Evolutionary conservation across 1,139 yeast species (phyloP).

Genomic region (Lodderomyces margitis): DNA sequence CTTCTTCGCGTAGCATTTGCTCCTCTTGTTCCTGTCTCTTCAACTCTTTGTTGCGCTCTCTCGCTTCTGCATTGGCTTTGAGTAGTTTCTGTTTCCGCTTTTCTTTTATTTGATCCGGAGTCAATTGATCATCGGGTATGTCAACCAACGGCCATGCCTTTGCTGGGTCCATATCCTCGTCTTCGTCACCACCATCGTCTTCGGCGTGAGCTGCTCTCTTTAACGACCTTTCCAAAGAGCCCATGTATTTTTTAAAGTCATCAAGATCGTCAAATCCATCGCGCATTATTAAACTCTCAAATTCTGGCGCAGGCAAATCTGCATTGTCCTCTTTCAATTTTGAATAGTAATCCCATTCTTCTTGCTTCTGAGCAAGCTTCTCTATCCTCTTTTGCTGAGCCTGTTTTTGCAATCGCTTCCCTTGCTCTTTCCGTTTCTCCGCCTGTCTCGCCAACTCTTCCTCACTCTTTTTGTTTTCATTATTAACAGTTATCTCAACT

Average conservation of each 20-base stretch:
- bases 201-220: slow-evolving; percentile 69
- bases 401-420: slow-evolving; percentile 86
- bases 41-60: slow-evolving; percentile 78
- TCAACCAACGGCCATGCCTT: slow-evolving; percentile 74
- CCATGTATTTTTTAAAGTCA: slow-evolving; percentile 68
- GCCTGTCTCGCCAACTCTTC: slow-evolving; percentile 79
- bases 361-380: slow-evolving; percentile 75
- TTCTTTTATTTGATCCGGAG: slow-evolving; percentile 79
- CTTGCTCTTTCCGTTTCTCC: slow-evolving; percentile 81
- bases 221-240: slow-evolving; percentile 65
- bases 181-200: slow-evolving; percentile 27
- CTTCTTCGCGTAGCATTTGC: slow-evolving; percentile 51
- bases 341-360: slow-evolving; percentile 71
- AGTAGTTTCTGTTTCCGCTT: slow-evolving; percentile 79
- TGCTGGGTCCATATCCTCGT: slow-evolving; percentile 51
- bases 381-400: slow-evolving; percentile 84
- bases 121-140: slow-evolving; percentile 77
- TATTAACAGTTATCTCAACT: slow-evolving; percentile 45
- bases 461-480: slow-evolving; percentile 70
- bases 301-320: slow-evolving; percentile 41
- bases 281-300: slow-evolving; percentile 50
- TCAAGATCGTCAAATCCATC: slow-evolving; percentile 79
- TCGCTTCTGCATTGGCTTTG: slow-evolving; percentile 87
- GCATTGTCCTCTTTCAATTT: slow-evolving; percentile 55
- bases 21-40: slow-evolving; percentile 56